phyloP scores from a whole-genome alignment of 2,329 filamentous ascomycete species.

The Pyricularia sp. region DNA sequence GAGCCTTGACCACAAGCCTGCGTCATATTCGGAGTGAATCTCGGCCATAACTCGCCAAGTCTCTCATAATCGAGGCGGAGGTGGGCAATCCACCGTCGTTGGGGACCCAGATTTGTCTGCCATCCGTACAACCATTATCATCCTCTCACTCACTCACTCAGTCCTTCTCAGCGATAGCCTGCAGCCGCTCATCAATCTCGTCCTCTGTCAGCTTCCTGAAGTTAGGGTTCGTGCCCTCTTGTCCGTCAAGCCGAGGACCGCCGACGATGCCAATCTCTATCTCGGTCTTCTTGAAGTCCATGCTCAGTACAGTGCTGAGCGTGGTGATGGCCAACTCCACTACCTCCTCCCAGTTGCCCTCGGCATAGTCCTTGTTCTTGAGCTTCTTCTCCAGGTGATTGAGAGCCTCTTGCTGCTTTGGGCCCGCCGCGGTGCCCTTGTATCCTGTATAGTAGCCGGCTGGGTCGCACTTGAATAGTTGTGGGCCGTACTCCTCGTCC shows the following conservation, averaged over 20 bases:
- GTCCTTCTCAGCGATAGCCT: slow-evolving; percentile 98
- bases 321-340: slow-evolving; percentile 94
- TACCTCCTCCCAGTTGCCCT: slow-evolving; percentile 91
- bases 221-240: slow-evolving; percentile 63
- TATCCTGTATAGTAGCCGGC: slow-evolving; percentile 97
- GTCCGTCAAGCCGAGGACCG: slow-evolving; percentile 67
- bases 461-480: slow-evolving; percentile 96
- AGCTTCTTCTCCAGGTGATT: slow-evolving; percentile 99
- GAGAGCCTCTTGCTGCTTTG: slow-evolving; percentile 96
- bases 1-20: not conserved
- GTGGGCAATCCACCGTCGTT: not conserved
- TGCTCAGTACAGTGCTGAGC: slow-evolving; percentile 89
- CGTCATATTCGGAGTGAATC: not conserved
- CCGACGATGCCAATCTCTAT: slow-evolving; percentile 97
- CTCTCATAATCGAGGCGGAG: not conserved
- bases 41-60: not conserved
- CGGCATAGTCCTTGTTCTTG: slow-evolving; percentile 93
- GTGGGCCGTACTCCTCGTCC: slow-evolving; percentile 82
- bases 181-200: slow-evolving; percentile 95
- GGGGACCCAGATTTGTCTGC: not conserved
- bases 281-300: slow-evolving; percentile 99
- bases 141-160: slow-evolving; percentile 23
- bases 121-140: not conserved
- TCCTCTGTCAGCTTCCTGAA: slow-evolving; percentile 92
- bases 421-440: slow-evolving; percentile 93